Base-by-base conservation (phyloP, 164 flowering plant genomes). In the Chimonanthus salicifolius region DNA sequence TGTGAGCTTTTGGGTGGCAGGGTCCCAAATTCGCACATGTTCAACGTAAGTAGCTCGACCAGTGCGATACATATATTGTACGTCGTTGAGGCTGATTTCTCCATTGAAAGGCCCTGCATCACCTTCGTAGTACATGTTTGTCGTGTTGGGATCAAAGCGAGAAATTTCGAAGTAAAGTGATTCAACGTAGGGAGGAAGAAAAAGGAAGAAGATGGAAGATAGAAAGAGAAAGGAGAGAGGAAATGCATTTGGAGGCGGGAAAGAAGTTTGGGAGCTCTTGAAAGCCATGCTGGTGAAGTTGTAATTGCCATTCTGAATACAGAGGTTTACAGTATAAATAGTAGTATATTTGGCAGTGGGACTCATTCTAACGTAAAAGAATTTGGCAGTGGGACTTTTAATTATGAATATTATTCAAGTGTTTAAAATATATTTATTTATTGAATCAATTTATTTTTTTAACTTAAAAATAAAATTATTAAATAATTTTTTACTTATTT, bases 1-100 rank as follows among this genome's bases (percentile, higher is more conserved):
- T 0, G 89, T 7, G 7, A 69, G 47, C 5, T 47, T 64, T 45
- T 65, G 62, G 3, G 69, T 73, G 43, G 73, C 0, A 1, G 50
- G 15, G 46, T 78, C 78, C 70, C 70, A 75, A 5, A 74, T 10
- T 9, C 3, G 74, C 0, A 78, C 63, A 2, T 9, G 51, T 3
- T 70, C 21, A 9, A 0, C 0, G 49, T 48, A 71, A 0, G 6
- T 58, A 3, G 80, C 74, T 3, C 68, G 71, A 15, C 74, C 80
- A 3, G 43, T 71, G 0, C n/a, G 60, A 16, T 33, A 44, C 16
- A n/a, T 8, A 7, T 54, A 63, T 5, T 70, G 45, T 3, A 20
- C 46, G 16, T n/a, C 43, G 62, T 70, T 75, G 45, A 75, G 69
- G 11, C 8, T 4, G 15, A 75, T 63, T 68, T 46, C 69, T 49